Base-by-base conservation (phyloP, 306 rosid species). In the Prosopis cineraria region DNA sequence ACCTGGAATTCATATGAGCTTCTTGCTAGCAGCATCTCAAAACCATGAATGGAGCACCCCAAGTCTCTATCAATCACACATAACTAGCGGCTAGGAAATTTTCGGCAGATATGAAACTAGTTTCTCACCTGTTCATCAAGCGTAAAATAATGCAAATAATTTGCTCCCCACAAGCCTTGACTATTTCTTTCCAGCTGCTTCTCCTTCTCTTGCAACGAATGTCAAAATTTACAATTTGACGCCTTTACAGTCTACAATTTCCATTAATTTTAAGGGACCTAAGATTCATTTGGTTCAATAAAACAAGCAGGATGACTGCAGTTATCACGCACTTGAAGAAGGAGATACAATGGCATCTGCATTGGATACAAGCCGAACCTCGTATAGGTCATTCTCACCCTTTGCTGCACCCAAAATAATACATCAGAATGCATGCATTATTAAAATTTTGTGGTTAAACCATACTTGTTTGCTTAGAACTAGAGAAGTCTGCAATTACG, bases 311-410 rank as follows among this genome's bases (percentile, higher is more conserved):
- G 75, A 69, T 47, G 58, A 76, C 52, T 82, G 52, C 71, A 76
- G 76, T 80, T 84, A 29, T 59, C 65, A 69, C 53, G 45, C 66
- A 71, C 68, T 41, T 84, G 82, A 87, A 7, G 77, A 82, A 36
- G 85, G 63, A 31, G 91, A 36, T 11, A 88, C 74, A 24, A 67
- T 72, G 75, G 93, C 81, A 70, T 85, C 80, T 44, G 83, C 68
- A 53, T 84, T 75, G 55, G 99, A 93, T 76, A 90, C 87, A 55
- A 93, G 98, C 73, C 91, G 87, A 72, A 93, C 93, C 84, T 95
- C 98, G 24, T 87, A 93, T 2, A 91, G 83, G 85, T 83, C 87
- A 10, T 85, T 79, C 79, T 93, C 93, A 36, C 89, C 85, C 82
- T 87, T 89, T 27, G 80, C 99, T 95, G 94, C 87, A 81, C 12